phyloP scores from a whole-genome alignment of 2,329 filamentous ascomycete genomes.

The Achaetomium macrosporum region DNA sequence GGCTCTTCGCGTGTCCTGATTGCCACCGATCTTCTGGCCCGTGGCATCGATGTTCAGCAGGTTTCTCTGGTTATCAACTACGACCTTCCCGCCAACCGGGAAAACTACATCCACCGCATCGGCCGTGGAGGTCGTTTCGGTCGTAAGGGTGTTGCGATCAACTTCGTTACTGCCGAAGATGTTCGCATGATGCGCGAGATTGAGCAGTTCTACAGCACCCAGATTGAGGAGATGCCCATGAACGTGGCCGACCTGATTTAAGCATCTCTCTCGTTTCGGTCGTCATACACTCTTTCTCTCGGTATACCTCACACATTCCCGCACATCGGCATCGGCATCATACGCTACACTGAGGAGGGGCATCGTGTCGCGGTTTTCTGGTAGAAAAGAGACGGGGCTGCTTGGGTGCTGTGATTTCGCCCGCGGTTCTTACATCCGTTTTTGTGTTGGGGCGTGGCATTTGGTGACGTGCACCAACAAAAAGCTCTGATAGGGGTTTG shows the following conservation, averaged over 20 bases:
- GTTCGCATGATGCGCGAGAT: constrained; percentile 99
- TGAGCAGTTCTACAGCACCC: constrained; percentile 99
- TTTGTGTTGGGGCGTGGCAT: constrained; percentile 21
- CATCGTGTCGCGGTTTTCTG: constrained; percentile 19
- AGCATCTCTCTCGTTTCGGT: constrained; percentile 7
- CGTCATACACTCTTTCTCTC: constrained; percentile 21
- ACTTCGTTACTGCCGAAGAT: constrained; percentile 99
- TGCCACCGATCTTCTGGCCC: constrained; percentile 92
- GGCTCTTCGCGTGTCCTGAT: constrained; percentile 98
- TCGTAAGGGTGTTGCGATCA: constrained; percentile 99
- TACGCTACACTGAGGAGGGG: constrained; percentile 19
- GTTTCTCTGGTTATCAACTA: constrained; percentile 99
- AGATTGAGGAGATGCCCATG: constrained; percentile 99
- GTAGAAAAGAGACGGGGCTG: constrained; percentile 20
- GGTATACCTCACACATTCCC: constrained; percentile 19
- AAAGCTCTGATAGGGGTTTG: constrained; percentile 23
- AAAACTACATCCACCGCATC: constrained; percentile 99
- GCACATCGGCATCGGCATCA: constrained; percentile 20
- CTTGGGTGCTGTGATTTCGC: constrained; percentile 10
- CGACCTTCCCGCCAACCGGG: constrained; percentile 95
- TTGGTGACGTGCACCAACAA: constrained; percentile 19
- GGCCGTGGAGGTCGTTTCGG: constrained; percentile 99
- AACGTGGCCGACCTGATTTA: constrained; percentile 73
- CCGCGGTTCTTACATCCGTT: constrained; percentile 3
- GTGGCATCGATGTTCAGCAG: constrained; percentile 99